Evolutionary conservation across 2,329 filamentous ascomycete species (phyloP).

Genomic region (Penicillium digitatum): DNA sequence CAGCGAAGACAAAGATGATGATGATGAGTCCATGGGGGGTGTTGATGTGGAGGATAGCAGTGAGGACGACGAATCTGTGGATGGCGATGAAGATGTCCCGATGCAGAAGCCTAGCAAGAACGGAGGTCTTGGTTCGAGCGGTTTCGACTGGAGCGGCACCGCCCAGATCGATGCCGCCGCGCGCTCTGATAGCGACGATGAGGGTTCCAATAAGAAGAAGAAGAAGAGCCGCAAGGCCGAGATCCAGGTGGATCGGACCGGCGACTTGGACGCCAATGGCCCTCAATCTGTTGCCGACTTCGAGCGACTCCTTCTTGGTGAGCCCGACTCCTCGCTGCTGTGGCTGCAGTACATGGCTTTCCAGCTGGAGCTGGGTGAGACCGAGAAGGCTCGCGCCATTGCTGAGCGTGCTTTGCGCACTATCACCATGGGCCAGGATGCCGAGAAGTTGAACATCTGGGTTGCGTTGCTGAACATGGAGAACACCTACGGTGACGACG

Average conservation of each 20-base stretch:
- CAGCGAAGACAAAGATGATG: conserved; percentile 32
- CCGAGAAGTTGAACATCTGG: conserved; percentile 94
- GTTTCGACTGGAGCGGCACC: conserved; percentile 84
- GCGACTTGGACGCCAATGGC: conserved; percentile 82
- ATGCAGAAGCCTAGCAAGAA: conserved; percentile 40
- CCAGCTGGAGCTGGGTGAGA: conserved; percentile 86
- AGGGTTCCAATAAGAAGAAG: conserved; percentile 54
- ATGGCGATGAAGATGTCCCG: conserved; percentile 43
- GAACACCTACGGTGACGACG: conserved; percentile 80
- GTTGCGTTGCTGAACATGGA: conserved; percentile 91
- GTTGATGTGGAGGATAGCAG: conserved; percentile 44
- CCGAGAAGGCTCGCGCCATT: conserved; percentile 81
- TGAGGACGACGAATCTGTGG: conserved; percentile 37
- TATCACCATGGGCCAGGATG: conserved; percentile 85
- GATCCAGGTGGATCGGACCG: conserved; percentile 82
- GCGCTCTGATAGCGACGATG: conserved; percentile 52
- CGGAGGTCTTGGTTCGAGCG: conserved; percentile 64
- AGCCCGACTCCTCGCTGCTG: conserved; percentile 86
- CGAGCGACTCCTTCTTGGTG: conserved; percentile 84
- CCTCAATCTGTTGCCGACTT: conserved; percentile 89
- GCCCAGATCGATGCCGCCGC: conserved; percentile 49
- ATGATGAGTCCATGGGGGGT: conserved; percentile 40
- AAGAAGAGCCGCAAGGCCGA: conserved; percentile 73
- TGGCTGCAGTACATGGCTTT: conserved; percentile 99
- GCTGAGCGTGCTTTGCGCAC: conserved; percentile 86